A percentile compares a stretch with the other conserved stretches of the same genome.
Conservation (phyloP, 495 filamentous ascomycete genomes). For the Achaetomiella virescens region DNA sequence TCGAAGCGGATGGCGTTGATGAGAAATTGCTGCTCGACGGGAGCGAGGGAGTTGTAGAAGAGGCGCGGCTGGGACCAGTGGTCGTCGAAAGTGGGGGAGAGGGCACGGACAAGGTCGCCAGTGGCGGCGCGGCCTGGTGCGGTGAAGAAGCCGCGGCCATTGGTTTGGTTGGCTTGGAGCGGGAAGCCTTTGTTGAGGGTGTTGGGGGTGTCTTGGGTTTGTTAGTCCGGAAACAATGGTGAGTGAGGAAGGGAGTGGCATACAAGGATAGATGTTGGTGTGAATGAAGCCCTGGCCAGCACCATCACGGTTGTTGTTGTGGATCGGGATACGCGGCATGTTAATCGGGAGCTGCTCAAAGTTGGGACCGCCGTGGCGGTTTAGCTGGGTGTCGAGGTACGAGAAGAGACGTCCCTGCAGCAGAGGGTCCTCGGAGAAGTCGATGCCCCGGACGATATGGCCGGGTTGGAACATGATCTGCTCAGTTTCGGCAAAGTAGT, state of each 20-base stretch:
- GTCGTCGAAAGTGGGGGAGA: conserved; percentile 63
- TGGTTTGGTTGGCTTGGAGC: conserved; percentile 62
- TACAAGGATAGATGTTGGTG: conserved; percentile 44
- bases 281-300: conserved; percentile 50
- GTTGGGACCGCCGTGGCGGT: conserved; percentile 67
- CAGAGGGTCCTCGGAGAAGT: conserved; percentile 68
- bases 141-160: conserved; percentile 69
- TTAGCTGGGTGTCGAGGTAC: conserved; percentile 70
- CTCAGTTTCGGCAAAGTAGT: conserved; percentile 78
- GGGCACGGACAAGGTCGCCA: conserved; percentile 52
- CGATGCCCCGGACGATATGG: conserved; percentile 63
- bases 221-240: neutral
- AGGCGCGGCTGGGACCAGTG: conserved; percentile 71
- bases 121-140: conserved; percentile 49
- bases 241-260: neutral
- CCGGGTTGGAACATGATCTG: conserved; percentile 60
- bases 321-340: conserved; percentile 53
- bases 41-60: conserved; percentile 69
- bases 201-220: conserved; percentile 53
- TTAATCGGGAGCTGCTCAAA: conserved; percentile 75
- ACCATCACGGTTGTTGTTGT: conserved; percentile 72
- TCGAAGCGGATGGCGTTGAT: conserved; percentile 78
- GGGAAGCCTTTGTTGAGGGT: conserved; percentile 61
- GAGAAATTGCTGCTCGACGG: conserved; percentile 67
- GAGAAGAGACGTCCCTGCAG: conserved; percentile 70